A percentile compares a stretch with the other conserved stretches of the same genome.
Evolutionary conservation across 805 yeast genomes (phyloP).

Genomic region (Spathaspora gorwiae): DNA sequence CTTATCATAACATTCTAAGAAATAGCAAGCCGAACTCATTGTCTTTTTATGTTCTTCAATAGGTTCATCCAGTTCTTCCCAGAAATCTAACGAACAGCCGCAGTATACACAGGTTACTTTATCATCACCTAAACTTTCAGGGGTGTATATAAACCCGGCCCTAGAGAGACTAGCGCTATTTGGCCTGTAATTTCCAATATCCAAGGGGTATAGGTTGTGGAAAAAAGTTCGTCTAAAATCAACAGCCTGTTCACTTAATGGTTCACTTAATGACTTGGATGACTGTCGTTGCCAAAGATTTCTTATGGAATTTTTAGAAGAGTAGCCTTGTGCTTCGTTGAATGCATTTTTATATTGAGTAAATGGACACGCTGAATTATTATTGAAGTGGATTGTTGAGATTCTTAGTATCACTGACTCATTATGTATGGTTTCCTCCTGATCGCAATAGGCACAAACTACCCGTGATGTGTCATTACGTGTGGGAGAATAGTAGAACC

Average conservation of each 20-base stretch:
- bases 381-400: background rate
- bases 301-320: background rate
- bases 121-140: slow-evolving; percentile 24
- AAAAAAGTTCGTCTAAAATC: slow-evolving; percentile 38
- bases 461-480: slow-evolving; percentile 44
- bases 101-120: slow-evolving; percentile 30
- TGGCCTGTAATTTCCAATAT: slow-evolving; percentile 30
- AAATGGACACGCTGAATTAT: background rate
- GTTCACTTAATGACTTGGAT: slow-evolving; percentile 11
- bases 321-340: background rate
- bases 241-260: slow-evolving; percentile 23
- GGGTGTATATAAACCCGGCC: slow-evolving; percentile 41
- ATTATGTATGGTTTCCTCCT: slow-evolving; percentile 15
- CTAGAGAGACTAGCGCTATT: slow-evolving; percentile 42
- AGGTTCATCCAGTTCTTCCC: slow-evolving; percentile 67
- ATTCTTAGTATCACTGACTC: background rate
- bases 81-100: slow-evolving; percentile 28
- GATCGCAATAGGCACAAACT: slow-evolving; percentile 55
- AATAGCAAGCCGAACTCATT: slow-evolving; percentile 20
- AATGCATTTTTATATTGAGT: background rate
- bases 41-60: slow-evolving; percentile 46
- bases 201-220: slow-evolving; percentile 41
- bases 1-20: slow-evolving; percentile 13
- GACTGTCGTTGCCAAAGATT: background rate
- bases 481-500: slow-evolving; percentile 57